Base-by-base conservation (phyloP, 805 yeast genomes). In the Saccharomycopsis sp. region DNA sequence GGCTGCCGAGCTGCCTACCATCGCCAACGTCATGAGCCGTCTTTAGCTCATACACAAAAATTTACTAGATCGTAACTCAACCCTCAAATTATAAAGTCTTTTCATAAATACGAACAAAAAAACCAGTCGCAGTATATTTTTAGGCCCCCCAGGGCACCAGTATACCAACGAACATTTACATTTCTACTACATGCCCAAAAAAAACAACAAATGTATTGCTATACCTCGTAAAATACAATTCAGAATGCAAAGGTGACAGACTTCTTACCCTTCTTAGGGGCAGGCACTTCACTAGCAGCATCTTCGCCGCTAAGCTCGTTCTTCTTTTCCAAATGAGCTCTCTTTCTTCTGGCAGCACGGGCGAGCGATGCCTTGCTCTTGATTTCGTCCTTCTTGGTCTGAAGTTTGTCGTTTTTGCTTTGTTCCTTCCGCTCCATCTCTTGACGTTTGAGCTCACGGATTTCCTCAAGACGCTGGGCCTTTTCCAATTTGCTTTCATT, bases 401-500 rank as follows among this genome's bases (percentile, higher is more conserved):
- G 95, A 50, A 91, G 71, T 68, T 85, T 85, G 57, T 76, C 79
- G 60, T 77, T 73, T 73, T 90, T 89, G 37, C 74, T 82, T 56
- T 79, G 79, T 65, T 92, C 97, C 68, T 85, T 87, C 68, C 86
- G 76, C 69, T 92, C 97, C 62, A 92, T 81, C 70, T 94, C 98
- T 71, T 85, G 79, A 66, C 89, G 82, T 74, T 87, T 89, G 63
- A 90, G 75, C 50, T 90, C 97, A 67, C 99, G 80, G 59, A 92
- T 81, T 64, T 89, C 96, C 71, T 92, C 97, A 52, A 94, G 76
- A 71, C 96, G 84, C 67, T 89, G 82, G 0, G 96, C 85, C 68
- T 89, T 89, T 68, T 92, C 99, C 57, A 94, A 75, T 71, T 91
- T 94, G 64, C 96, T 87, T 67, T 91, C 97, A 65, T 86, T 84